Evolutionary conservation across 164 flowering plant species (phyloP).

Genomic region (Umbellularia californica): DNA sequence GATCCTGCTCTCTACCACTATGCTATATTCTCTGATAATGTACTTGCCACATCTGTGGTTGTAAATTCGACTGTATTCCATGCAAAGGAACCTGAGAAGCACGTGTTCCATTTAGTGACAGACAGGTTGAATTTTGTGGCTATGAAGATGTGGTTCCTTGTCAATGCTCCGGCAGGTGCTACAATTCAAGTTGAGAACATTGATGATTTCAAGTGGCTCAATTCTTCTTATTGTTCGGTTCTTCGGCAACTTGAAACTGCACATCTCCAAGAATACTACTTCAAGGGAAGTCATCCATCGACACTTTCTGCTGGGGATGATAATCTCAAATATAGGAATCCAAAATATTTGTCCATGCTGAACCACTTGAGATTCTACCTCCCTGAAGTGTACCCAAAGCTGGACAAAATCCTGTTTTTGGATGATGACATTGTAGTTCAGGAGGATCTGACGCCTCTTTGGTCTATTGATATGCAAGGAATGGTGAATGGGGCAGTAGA

Average conservation of each 20-base stretch:
- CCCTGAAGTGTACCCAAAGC: constrained; percentile 86
- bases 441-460: constrained; percentile 76
- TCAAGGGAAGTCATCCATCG: constrained; percentile 58
- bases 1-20: constrained; percentile 70
- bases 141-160: constrained; percentile 90
- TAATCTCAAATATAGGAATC: constrained; percentile 83
- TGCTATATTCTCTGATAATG: constrained; percentile 83
- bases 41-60: constrained; percentile 86
- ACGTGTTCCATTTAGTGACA: constrained; percentile 88
- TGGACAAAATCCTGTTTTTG: constrained; percentile 77
- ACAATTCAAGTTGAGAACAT: constrained; percentile 77
- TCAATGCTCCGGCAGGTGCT: constrained; percentile 74
- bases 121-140: constrained; percentile 84
- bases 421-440: constrained; percentile 92
- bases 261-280: constrained; percentile 82
- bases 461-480: constrained; percentile 77
- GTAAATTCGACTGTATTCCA: constrained; percentile 78
- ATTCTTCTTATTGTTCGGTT: constrained; percentile 84
- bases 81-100: constrained; percentile 76
- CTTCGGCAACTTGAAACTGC: constrained; percentile 73
- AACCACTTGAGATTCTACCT: constrained; percentile 94
- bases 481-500: constrained; percentile 92
- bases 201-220: constrained; percentile 90
- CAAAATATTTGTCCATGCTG: constrained; percentile 83
- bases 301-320: constrained; percentile 43